These are phyloP conservation scores for Aspergillus japonicus DNA, from an alignment of 2,329 filamentous ascomycete species.

Conservation along the genomic window DNA sequence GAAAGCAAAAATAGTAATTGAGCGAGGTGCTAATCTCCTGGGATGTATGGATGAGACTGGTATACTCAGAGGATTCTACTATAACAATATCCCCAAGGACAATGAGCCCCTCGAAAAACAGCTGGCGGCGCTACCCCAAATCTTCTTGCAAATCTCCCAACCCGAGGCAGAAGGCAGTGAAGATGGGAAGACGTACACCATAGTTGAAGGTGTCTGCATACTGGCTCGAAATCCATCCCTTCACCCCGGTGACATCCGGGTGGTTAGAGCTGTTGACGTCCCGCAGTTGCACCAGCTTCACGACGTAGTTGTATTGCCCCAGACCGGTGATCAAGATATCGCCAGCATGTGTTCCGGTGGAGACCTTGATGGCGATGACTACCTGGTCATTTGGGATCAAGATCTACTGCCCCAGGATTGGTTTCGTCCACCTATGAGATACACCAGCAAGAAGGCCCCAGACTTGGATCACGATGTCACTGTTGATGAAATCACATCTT, in stretches of 20 bases:
- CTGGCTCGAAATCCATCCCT: constrained; percentile 91
- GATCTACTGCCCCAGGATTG: constrained; percentile 67
- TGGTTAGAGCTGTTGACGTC: constrained; percentile 79
- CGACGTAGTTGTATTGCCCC: constrained; percentile 84
- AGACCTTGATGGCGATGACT: constrained; percentile 94
- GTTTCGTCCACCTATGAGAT: constrained; percentile 77
- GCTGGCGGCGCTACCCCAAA: constrained; percentile 67
- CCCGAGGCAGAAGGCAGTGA: constrained; percentile 32
- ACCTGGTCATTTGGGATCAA: constrained; percentile 87
- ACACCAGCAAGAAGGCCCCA: constrained; percentile 58
- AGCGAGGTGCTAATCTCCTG: constrained; percentile 81
- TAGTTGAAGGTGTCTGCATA: constrained; percentile 75
- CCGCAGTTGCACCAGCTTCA: constrained; percentile 71
- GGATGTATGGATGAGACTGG: constrained; percentile 85
- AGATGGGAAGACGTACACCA: constrained; percentile 54
- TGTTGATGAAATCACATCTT: constrained; percentile 71
- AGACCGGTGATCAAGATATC: constrained; percentile 77
- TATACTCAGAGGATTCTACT: constrained; percentile 68
- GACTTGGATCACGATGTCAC: constrained; percentile 63
- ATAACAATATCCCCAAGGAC: constrained; percentile 41
- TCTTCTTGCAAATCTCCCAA: constrained; percentile 80
- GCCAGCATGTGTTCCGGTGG: constrained; percentile 95
- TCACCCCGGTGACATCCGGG: constrained; percentile 85
- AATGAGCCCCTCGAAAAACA: constrained; percentile 42
- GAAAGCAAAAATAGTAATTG: constrained; percentile 80